Base-by-base conservation (phyloP, 805 yeast genomes). In the Candida oleophila region DNA sequence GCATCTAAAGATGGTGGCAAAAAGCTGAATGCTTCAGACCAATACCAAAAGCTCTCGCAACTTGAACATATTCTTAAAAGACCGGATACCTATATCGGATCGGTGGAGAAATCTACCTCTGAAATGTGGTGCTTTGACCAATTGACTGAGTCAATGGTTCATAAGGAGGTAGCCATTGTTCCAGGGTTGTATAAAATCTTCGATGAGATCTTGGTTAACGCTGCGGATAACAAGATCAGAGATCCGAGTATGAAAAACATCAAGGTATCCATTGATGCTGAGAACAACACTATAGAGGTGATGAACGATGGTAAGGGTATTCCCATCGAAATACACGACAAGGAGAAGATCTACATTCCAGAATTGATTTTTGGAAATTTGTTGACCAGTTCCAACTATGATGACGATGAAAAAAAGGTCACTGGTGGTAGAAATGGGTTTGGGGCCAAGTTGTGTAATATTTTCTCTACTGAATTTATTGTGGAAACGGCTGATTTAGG, bases 401-500 rank as follows among this genome's bases (percentile, higher is more conserved):
- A 94, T 64, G 99, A 94, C 64, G 81, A 92, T 52, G 88, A 94
- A 60, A 88, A 89, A 68, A 94, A 94, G 66, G 97, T 94, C 30
- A 89, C 96, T 2, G 99, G 99, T 73, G 99, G 99, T 66, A 83
- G 99, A 74, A 94, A 94, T 64, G 99, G 99, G 52, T 94, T 83
- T 62, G 99, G 99, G 68, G 99, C 99, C 42, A 94, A 94, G 64
- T 73, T 94, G 46, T 94, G 99, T 80, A 94, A 94, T 65, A 94
- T 94, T 51, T 94, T 92, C 65, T 89, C 97, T 21, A 87, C 90
- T 3, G 85, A 86, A 58, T 94, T 94, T 61, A 78, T 74, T 12
- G 77, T 94, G 22, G 97, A 90, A 63, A 94, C 99, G 4, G 92
- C 96, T 16, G 97, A 94, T 65, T 77, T 82, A 44, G 67, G 62